Conservation (phyloP, 805 yeast genomes). For the Starmerella apis region DNA sequence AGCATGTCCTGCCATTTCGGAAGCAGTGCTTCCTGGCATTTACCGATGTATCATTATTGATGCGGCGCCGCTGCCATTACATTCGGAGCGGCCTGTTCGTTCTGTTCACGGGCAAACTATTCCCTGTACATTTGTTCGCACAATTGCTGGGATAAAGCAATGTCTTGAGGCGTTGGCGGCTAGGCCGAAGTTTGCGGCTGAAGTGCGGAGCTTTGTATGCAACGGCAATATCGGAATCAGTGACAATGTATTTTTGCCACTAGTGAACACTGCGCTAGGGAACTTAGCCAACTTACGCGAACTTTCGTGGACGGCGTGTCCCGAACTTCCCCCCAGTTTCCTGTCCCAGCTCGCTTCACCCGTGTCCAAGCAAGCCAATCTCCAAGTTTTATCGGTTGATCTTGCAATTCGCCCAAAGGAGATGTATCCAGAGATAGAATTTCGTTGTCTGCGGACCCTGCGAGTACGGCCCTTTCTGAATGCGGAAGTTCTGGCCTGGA, state of each 20-base stretch:
- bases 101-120: background rate
- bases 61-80: constrained; percentile 27
- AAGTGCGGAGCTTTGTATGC: constrained; percentile 22
- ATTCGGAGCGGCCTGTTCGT: constrained; percentile 13
- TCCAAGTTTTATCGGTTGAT: constrained; percentile 18
- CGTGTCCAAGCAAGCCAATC: background rate
- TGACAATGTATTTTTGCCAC: constrained; percentile 25
- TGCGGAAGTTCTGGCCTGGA: constrained; percentile 22
- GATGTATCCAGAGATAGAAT: constrained; percentile 15
- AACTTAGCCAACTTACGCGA: constrained; percentile 22
- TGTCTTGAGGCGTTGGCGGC: constrained; percentile 26
- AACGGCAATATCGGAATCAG: constrained; percentile 26
- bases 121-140: constrained; percentile 27
- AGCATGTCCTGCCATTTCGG: constrained; percentile 23
- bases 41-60: constrained; percentile 30
- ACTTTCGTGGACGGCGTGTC: constrained; percentile 31
- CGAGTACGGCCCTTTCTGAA: constrained; percentile 26
- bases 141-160: constrained; percentile 29
- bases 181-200: constrained; percentile 14
- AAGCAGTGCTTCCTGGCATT: constrained; percentile 25
- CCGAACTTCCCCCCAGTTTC: constrained; percentile 28
- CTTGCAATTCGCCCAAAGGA: constrained; percentile 23
- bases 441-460: constrained; percentile 22
- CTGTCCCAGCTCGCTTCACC: constrained; percentile 22
- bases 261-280: constrained; percentile 21